phyloP scores from a whole-genome alignment of 768 basidiomycete species.

The Mycena metata region DNA sequence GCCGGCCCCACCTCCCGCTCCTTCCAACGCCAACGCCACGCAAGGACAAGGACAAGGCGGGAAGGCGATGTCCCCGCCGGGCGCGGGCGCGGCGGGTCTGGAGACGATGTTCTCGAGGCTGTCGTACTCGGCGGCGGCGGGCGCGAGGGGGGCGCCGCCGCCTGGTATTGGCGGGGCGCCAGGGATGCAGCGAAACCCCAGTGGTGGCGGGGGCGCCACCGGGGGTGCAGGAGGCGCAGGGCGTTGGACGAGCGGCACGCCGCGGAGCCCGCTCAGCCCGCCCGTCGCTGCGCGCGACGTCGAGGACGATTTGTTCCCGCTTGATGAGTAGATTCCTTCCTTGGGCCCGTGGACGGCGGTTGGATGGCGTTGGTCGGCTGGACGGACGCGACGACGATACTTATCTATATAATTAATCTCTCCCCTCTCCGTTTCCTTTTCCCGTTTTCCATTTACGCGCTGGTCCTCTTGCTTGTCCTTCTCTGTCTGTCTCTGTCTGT shows the following conservation, averaged over 20 bases:
- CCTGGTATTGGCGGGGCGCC: slow-evolving; percentile 20
- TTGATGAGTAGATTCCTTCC: slow-evolving; percentile 32
- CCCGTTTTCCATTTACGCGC: background rate
- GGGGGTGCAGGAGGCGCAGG: slow-evolving; percentile 47
- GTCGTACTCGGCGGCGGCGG: slow-evolving; percentile 65
- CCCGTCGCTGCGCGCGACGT: slow-evolving; percentile 70
- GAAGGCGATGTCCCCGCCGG: slow-evolving; percentile 39
- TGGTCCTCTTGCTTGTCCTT: slow-evolving; percentile 5
- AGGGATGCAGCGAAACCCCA: slow-evolving; percentile 44
- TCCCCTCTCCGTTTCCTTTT: background rate
- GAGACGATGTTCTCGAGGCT: slow-evolving; percentile 70
- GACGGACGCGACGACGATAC: background rate
- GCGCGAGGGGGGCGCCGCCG: slow-evolving; percentile 33
- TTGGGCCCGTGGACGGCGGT: background rate
- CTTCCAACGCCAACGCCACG: background rate
- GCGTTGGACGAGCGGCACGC: slow-evolving; percentile 47
- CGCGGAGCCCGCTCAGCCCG: slow-evolving; percentile 72
- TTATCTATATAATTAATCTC: slow-evolving; percentile 33
- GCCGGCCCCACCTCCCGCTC: background rate
- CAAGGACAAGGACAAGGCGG: slow-evolving; percentile 1
- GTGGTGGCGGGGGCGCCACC: too few species aligned
- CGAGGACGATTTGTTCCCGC: slow-evolving; percentile 71
- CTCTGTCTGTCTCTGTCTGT: too few species aligned
- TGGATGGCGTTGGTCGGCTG: background rate
- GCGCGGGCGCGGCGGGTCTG: slow-evolving; percentile 47